Conservation (phyloP, 257 asterid genomes). For the Nicotiana sylvestris region DNA sequence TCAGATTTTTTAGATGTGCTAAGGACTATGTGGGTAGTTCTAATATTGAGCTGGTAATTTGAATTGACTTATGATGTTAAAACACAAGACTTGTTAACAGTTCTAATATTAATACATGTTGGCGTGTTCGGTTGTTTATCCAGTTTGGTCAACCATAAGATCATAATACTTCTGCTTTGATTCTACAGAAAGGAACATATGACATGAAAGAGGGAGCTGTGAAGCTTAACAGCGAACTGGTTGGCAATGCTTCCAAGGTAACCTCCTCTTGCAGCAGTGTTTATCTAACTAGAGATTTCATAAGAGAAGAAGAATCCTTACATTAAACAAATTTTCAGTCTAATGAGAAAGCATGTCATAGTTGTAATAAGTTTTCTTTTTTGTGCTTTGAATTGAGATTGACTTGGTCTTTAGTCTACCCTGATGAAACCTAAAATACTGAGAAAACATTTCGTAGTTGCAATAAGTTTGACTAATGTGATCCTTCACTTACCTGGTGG, state of each 20-base stretch:
- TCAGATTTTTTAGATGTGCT: neutral
- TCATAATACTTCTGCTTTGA: neutral
- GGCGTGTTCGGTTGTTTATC: neutral
- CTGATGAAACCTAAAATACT: too few species aligned
- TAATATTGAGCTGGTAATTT: neutral
- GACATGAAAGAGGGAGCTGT: slow-evolving; percentile 41
- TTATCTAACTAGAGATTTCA: neutral
- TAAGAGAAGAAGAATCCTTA: neutral
- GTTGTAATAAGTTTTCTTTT: neutral
- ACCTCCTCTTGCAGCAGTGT: neutral
- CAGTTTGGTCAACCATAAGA: neutral
- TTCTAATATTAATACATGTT: neutral
- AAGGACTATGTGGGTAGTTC: neutral
- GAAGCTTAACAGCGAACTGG: slow-evolving; percentile 44
- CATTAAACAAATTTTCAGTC: neutral
- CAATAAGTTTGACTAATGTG: neutral
- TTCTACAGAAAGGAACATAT: slow-evolving; percentile 49
- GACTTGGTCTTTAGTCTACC: too few species aligned
- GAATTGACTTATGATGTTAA: neutral
- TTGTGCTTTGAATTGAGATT: too few species aligned
- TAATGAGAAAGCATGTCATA: neutral
- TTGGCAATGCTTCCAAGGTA: slow-evolving; percentile 81
- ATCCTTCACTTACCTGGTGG: neutral
- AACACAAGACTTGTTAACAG: neutral
- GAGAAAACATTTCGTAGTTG: too few species aligned